Conservation (phyloP, 106 monocot genomes). For the Xerophyta viscosa region DNA sequence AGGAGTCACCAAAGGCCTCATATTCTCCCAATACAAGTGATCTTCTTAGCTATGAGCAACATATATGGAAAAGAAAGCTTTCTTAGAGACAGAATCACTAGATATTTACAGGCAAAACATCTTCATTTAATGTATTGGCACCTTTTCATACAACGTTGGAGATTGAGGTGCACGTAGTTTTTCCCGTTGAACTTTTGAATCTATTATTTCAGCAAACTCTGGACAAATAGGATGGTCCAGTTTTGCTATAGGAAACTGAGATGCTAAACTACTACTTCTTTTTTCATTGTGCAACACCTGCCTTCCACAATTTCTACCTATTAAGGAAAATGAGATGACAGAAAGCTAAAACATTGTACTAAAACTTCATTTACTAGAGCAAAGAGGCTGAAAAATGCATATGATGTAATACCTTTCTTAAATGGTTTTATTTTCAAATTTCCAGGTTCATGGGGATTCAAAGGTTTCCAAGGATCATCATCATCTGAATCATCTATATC, state of each 20-base stretch:
- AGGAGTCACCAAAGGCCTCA: constrained; percentile 22
- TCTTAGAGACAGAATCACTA: constrained; percentile 1
- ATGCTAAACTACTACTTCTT: constrained; percentile 13
- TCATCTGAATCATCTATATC: constrained; percentile 39
- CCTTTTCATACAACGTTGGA: constrained; percentile 68
- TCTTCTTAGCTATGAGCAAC: constrained; percentile 60
- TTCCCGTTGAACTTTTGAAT: constrained; percentile 13
- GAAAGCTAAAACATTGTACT: neutral
- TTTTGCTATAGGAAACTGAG: constrained; percentile 81
- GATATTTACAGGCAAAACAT: neutral
- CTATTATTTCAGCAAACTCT: constrained; percentile 37
- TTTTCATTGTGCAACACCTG: constrained; percentile 21
- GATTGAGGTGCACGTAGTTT: constrained; percentile 24
- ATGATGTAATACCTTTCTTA: constrained; percentile 41
- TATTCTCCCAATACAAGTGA: constrained; percentile 51
- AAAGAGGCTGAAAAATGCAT: constrained; percentile 2
- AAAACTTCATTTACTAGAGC: neutral
- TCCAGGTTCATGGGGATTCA: constrained; percentile 94
- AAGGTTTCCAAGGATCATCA: constrained; percentile 87
- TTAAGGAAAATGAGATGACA: constrained; percentile 11
- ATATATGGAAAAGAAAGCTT: neutral
- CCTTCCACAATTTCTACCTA: constrained; percentile 49
- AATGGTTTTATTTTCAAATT: constrained; percentile 71
- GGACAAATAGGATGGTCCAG: constrained; percentile 32
- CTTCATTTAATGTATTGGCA: constrained; percentile 4